Evolutionary conservation across 805 yeast species (phyloP).

Genomic region (Jamesozyma rosinii): DNA sequence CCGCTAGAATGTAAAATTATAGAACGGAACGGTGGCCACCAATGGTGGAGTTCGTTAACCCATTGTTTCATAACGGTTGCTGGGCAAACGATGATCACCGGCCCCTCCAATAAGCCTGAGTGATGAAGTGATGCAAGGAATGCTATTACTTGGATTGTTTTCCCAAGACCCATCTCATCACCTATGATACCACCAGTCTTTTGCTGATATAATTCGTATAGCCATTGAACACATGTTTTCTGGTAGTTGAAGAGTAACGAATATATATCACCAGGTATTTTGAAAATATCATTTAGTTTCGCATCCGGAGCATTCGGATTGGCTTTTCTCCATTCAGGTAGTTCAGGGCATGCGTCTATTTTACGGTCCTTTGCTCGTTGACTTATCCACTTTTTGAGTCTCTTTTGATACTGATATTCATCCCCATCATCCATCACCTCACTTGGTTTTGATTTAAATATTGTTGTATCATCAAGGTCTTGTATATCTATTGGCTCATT

Average conservation of each 20-base stretch:
- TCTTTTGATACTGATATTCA: constrained; percentile 48
- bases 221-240: constrained; percentile 94
- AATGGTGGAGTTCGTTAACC: constrained; percentile 90
- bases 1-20: constrained; percentile 89
- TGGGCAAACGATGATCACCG: constrained; percentile 84
- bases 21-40: constrained; percentile 96
- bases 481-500: constrained; percentile 28
- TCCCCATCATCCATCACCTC: constrained; percentile 66
- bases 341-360: constrained; percentile 13
- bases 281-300: constrained; percentile 55
- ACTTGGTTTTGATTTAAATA: constrained; percentile 21
- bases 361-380: constrained; percentile 38
- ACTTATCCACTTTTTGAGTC: constrained; percentile 53
- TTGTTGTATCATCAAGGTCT: constrained; percentile 29
- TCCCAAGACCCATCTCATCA: constrained; percentile 97
- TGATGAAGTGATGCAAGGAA: constrained; percentile 87
- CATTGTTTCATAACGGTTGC: constrained; percentile 95
- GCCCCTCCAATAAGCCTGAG: constrained; percentile 63
- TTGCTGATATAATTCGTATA: constrained; percentile 86
- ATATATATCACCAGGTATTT: constrained; percentile 84
- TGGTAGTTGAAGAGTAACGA: constrained; percentile 85
- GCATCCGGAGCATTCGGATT: constrained; percentile 78
- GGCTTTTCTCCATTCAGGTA: constrained; percentile 60
- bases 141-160: constrained; percentile 86
- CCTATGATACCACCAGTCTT: constrained; percentile 92